Base-by-base conservation (phyloP, 495 filamentous ascomycete genomes). In the Aspergillus biplanus region DNA sequence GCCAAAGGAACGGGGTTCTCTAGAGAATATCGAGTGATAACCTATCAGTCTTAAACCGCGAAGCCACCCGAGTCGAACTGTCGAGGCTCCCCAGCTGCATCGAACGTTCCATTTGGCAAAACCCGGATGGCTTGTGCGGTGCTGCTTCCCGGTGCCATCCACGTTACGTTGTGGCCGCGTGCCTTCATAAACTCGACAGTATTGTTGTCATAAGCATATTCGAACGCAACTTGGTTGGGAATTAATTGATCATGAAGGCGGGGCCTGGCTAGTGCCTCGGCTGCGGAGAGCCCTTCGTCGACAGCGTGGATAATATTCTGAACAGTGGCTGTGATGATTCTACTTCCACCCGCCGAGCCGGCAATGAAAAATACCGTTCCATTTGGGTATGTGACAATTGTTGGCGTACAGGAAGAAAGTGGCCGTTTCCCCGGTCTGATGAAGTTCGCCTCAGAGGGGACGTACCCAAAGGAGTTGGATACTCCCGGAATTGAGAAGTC, bases 291-390 rank as follows among this genome's bases (percentile, higher is more conserved):
- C 46, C 80, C 78, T 31, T 85, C 80, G 59, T 94, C 90, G 0
- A 97, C 78, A 6, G 91, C 79, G 67, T 92, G 82, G 67, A 89
- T 88, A 27, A 93, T 82, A 57, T 85, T 87, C 73, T 95, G 91
- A 49, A 92, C 82, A 0, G 90, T 94, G 0, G 91, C 79, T 0
- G 91, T 96, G 74, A 94, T 93, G 71, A 97, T 97, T 6, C 91
- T 83, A n/a, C 87, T 90, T 7, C 93, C 93, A 27, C 93, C 93
- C 0, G 93, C 92, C 0, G 91, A 86, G 2, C 91, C 93, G 15
- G 90, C 85, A 16, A 87, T 78, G 62, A 91, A 81, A 66, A 89
- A 90, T 4, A 96, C 72, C 4, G 81, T 82, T 4, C 85, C 83
- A 67, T 93, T 87, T 21, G 83, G 70, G 34, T 83, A 80, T 58